Evolutionary conservation across 2,329 filamentous ascomycete species (phyloP).

Genomic region (Cordyceps pruinosa): DNA sequence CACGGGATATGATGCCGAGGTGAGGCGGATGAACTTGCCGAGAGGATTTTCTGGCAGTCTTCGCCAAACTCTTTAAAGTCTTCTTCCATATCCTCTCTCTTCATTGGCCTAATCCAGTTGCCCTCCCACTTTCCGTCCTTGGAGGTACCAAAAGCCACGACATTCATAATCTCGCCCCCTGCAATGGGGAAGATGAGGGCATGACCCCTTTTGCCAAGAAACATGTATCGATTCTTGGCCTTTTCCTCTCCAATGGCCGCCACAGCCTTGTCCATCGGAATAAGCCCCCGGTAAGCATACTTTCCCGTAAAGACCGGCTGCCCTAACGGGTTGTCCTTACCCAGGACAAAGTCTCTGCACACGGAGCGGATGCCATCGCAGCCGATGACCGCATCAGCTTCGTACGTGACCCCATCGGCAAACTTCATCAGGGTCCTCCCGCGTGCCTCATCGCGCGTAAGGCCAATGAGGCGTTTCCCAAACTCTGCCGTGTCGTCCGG

Average conservation of each 20-base stretch:
- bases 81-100: conserved; percentile 4
- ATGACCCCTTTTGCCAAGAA: conserved; percentile 44
- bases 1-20: no score
- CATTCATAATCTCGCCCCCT: conserved; percentile 48
- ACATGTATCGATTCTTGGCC: conserved; percentile 23
- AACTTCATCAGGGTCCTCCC: conserved; percentile 28
- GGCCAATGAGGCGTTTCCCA: conserved; percentile 28
- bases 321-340: conserved; percentile 29
- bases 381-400: conserved; percentile 42
- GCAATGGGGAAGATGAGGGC: conserved; percentile 53
- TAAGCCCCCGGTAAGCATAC: conserved; percentile 47
- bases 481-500: conserved; percentile 27
- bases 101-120: conserved; percentile 9
- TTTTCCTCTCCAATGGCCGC: conserved; percentile 36
- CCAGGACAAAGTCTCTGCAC: conserved; percentile 43
- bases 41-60: conserved; percentile 11
- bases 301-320: conserved; percentile 44
- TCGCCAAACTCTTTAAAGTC: conserved; percentile 11
- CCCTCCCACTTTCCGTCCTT: conserved; percentile 11
- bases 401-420: conserved; percentile 31
- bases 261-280: conserved; percentile 45
- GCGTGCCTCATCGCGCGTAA: conserved; percentile 17
- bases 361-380: conserved; percentile 60
- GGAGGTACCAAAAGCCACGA: conserved; percentile 38
- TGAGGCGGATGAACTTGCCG: background rate